Percentiles rank a stretch among this genome's conserved stretches.
Conservation (phyloP, 2,329 filamentous ascomycete genomes). For the Sarocladiaceae sp. region DNA sequence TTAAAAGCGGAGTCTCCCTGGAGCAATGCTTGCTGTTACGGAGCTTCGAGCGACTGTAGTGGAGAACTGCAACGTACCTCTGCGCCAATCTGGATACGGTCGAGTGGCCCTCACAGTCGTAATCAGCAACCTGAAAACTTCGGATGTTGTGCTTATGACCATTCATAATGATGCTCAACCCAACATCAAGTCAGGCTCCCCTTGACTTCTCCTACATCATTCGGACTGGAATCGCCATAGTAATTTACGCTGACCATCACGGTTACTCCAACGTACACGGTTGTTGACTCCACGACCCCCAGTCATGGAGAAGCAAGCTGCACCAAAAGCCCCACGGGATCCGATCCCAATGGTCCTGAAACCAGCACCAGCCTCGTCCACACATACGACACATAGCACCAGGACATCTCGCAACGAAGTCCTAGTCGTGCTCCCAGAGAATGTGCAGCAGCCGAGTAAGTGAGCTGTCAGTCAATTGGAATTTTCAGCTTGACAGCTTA, state of each 20-base stretch:
- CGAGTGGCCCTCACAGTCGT: too few species aligned
- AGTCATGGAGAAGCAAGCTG: background rate
- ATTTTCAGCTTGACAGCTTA: too few species aligned
- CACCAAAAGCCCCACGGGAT: background rate
- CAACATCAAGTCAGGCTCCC: too few species aligned
- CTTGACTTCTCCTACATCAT: too few species aligned
- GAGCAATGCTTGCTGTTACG: background rate
- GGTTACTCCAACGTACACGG: too few species aligned
- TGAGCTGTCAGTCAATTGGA: background rate
- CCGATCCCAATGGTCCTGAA: background rate
- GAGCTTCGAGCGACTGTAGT: background rate
- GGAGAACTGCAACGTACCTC: background rate
- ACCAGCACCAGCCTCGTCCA: background rate
- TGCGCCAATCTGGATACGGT: background rate
- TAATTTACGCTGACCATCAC: too few species aligned
- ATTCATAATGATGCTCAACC: too few species aligned
- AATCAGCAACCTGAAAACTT: too few species aligned
- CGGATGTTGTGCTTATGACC: too few species aligned
- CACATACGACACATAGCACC: background rate
- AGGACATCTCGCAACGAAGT: background rate
- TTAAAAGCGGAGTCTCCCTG: background rate
- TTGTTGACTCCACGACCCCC: too few species aligned
- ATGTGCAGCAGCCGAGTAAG: background rate
- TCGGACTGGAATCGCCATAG: too few species aligned
- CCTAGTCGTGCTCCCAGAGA: conserved; percentile 1